A percentile compares a stretch with the other conserved stretches of the same genome.
Evolutionary conservation across 2,329 filamentous ascomycete species (phyloP).

Genomic region (Colletotrichum plurivorum): DNA sequence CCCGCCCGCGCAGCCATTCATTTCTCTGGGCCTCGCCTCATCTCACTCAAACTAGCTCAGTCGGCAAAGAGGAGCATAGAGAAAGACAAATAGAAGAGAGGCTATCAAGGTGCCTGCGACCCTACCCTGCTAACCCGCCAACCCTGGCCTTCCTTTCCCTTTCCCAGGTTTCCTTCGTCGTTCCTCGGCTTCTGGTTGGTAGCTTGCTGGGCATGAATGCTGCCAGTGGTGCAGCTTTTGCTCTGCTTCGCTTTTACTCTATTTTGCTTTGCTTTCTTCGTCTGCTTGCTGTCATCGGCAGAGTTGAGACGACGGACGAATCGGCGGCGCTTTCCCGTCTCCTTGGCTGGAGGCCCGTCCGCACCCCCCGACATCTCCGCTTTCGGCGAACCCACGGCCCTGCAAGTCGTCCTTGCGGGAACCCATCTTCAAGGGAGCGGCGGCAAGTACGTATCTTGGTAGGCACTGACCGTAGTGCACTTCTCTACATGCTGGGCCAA

Average conservation of each 20-base stretch:
- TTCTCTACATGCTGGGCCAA: no score
- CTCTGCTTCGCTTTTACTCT: neutral
- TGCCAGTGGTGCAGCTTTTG: slow-evolving; percentile 9
- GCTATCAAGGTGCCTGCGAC: neutral
- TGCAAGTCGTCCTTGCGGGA: slow-evolving; percentile 35
- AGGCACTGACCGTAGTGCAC: no score
- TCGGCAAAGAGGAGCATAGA: neutral
- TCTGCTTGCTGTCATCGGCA: slow-evolving; percentile 34
- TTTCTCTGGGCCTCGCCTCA: slow-evolving; percentile 22
- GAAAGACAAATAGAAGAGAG: neutral
- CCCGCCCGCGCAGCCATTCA: slow-evolving; percentile 5
- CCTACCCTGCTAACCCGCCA: neutral
- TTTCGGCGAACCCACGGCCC: slow-evolving; percentile 43
- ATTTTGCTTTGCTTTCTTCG: neutral
- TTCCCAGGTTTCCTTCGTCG: no score
- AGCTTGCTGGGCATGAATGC: neutral
- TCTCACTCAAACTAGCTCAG: neutral
- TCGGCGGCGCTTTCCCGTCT: slow-evolving; percentile 30
- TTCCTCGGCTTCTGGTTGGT: neutral
- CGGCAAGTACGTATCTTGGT: neutral
- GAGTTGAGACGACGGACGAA: slow-evolving; percentile 40
- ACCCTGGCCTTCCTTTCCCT: neutral
- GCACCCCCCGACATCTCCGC: slow-evolving; percentile 42
- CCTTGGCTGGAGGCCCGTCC: slow-evolving; percentile 32
- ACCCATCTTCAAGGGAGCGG: slow-evolving; percentile 34